phyloP scores from a whole-genome alignment of 495 filamentous ascomycete genomes.

The Sabuloglossum arenarium region DNA sequence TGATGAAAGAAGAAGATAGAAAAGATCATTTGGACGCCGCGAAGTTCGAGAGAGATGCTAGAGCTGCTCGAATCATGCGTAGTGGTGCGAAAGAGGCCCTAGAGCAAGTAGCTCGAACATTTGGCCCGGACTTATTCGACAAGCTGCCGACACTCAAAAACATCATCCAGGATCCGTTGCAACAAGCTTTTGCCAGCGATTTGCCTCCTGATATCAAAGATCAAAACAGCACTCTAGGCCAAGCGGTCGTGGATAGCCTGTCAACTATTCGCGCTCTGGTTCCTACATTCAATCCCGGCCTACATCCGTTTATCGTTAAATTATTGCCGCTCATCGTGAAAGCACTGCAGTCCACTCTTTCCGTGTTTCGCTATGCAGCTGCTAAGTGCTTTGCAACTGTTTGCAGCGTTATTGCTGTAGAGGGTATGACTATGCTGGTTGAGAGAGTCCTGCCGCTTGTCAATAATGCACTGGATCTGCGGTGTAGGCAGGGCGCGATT shows the following conservation, averaged over 20 bases:
- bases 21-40: constrained; percentile 79
- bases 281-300: constrained; percentile 51
- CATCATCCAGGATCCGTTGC: constrained; percentile 64
- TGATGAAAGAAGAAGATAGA: constrained; percentile 91
- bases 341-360: constrained; percentile 65
- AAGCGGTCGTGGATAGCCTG: constrained; percentile 81
- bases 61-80: constrained; percentile 66
- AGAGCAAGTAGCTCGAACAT: constrained; percentile 62
- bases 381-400: constrained; percentile 95
- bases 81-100: constrained; percentile 88
- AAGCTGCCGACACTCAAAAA: constrained; percentile 59
- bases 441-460: constrained; percentile 82
- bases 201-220: constrained; percentile 48
- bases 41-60: constrained; percentile 70
- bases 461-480: constrained; percentile 67
- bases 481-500: constrained; percentile 76
- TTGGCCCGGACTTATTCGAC: constrained; percentile 52
- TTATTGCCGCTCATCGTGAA: constrained; percentile 75
- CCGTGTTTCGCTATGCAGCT: constrained; percentile 85
- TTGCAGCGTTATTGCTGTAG: constrained; percentile 83
- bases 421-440: constrained; percentile 89
- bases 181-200: constrained; percentile 48
- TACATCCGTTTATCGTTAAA: constrained; percentile 57
- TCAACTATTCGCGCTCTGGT: constrained; percentile 81
- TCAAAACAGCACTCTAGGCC: constrained; percentile 50